Evolutionary conservation across 2,329 filamentous ascomycete species (phyloP), one percentile per base, ranked within the genome.

Genomic region (Helotiales sp.): DNA sequence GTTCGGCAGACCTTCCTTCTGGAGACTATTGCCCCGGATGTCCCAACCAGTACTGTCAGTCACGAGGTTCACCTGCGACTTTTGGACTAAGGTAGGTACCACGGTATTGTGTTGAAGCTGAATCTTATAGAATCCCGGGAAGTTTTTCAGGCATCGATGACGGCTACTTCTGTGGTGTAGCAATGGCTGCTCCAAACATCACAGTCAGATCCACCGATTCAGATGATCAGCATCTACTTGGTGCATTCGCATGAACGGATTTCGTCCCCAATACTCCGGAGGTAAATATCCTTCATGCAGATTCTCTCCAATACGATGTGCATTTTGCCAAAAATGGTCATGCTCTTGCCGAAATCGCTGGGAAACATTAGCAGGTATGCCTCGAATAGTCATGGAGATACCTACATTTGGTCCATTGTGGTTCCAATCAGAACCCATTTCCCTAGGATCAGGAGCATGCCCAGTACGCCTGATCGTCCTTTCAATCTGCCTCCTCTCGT

Each of bases 311-410:
- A 63, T 48, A 1, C 64, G 61, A 62, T 70, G 69, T 1, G 69
- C 66, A 36, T 65, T 25, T 33, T 64, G 65, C 69, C 69, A 71
- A 44, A 68, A 71, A 25, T 54, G 47, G 57, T 69, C 61, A 17
- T 69, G 55, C 31, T 69, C 60, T 49, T 55, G 52, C 51, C 61
- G 52, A 25, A 67, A 69, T 49, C 68, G 58, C 69, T 71, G 49
- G 19, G 17, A 24, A 22, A 8, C 29, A 27, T 61, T 24, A 63
- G 49, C 13, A 29, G 1, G 4, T 9, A 7, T 3, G n/a, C 40
- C 13, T 38, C 38, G 44, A 31, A 42, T 8, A n/a, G 12, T 2
- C 12, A 36, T 13, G 9, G 13, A 29, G 15, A 7, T 2, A 54
- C 58, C 15, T 55, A 67, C 69, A 47, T 66, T 66, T 7, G 69